These are phyloP conservation scores for Emericellopsis cladophorae DNA, from an alignment of 2,329 filamentous ascomycete species.

Conservation along the genomic window DNA sequence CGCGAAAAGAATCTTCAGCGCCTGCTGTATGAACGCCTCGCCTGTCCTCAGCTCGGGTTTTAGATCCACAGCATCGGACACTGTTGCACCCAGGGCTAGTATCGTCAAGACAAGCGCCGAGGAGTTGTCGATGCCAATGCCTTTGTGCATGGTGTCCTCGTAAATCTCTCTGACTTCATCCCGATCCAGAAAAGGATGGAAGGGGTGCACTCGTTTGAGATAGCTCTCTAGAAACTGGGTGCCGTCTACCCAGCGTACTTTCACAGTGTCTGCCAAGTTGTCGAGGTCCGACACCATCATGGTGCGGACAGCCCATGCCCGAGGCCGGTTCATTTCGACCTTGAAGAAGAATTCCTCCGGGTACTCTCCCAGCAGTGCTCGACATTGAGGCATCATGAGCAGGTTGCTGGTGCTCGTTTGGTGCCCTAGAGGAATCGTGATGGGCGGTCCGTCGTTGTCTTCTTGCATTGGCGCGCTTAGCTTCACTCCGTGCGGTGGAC, in stretches of 20 bases:
- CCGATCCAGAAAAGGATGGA: conserved; percentile 6
- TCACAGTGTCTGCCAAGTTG: neutral
- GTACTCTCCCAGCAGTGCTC: conserved; percentile 5
- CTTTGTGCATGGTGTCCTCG: conserved; percentile 4
- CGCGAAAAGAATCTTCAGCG: conserved; percentile 5
- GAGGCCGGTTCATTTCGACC: conserved; percentile 3
- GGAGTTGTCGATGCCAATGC: conserved; percentile 2
- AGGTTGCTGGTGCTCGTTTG: conserved; percentile 7
- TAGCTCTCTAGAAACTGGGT: conserved; percentile 4
- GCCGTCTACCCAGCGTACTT: conserved; percentile 1
- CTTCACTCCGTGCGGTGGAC: too few relatives aligned
- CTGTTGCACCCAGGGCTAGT: conserved; percentile 6
- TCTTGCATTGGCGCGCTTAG: neutral
- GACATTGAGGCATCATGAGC: conserved; percentile 6
- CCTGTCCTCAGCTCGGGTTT: conserved; percentile 2
- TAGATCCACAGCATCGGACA: conserved; percentile 3
- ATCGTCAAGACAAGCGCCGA: conserved; percentile 6
- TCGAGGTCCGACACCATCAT: neutral
- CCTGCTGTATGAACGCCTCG: conserved; percentile 4
- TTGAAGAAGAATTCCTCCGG: conserved; percentile 7
- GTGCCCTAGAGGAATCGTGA: conserved; percentile 8
- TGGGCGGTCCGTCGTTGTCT: conserved; percentile 1
- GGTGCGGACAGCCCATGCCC: conserved; percentile 2
- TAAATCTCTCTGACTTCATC: conserved; percentile 3
- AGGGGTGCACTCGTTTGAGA: conserved; percentile 4